Base-by-base conservation (phyloP, 108 stramenopile species). In the Cyclotella distinguenda region DNA sequence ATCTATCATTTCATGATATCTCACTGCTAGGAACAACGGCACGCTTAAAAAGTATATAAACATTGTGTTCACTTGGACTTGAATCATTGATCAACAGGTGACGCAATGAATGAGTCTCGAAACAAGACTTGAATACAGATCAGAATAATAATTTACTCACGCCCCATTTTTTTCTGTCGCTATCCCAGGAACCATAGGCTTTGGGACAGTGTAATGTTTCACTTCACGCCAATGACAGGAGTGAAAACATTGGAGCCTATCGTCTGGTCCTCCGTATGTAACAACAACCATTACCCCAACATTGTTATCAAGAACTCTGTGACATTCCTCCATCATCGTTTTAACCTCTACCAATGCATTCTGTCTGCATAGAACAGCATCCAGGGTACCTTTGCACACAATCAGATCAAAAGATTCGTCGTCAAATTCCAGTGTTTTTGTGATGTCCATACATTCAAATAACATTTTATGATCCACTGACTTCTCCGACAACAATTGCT, bases 361-460 rank as follows among this genome's bases (percentile, higher is more conserved):
- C 21, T 38, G 6, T 52, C 71, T 60, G 38, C 82, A 84, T 7
- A 90, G 68, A 31, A 90, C 63, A 7, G 86, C 83, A 60, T 90
- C 89, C 39, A 90, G 72, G 0, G 79, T 74, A 33, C 78, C 89
- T 66, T 90, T 90, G 77, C 82, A 84, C 28, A 90, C 48, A 44
- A 90, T 83, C 66, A 87, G 49, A 49, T 90, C 89, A 60, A 87
- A 86, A 4, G 84, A 82, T 59, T 72, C 74, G 64, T 80, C 79
- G 0, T 39, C 33, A 51, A 83, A 87, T 10, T 76, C 75, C 1
- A 90, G 43, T 18, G 55, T 68, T 23, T 86, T 64, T 22, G 83
- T 81, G 9, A 87, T 42, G 64, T 90, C 84, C 2, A 65, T 59
- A 66, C 86, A 86, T 19, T 82, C 50, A 66, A 86, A 90, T 31